Percentiles rank a stretch among this genome's conserved stretches.
Conservation (phyloP, 1,284 basidiomycete genomes). For the Schizophyllum amplum region DNA sequence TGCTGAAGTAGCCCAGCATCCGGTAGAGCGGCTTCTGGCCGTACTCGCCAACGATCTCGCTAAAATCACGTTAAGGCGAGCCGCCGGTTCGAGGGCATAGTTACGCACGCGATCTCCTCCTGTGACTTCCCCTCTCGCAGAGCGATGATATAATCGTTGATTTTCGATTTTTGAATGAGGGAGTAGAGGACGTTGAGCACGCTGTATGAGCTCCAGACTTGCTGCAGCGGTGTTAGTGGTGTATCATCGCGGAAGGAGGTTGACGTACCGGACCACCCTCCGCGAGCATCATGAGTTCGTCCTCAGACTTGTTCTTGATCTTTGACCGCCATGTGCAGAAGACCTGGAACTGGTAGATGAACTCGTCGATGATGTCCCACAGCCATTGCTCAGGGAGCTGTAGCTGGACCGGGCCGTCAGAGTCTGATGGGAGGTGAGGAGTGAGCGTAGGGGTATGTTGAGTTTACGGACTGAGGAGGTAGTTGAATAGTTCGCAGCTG, state of each 20-base stretch:
- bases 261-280: slow-evolving; percentile 61
- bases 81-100: too few relatives aligned
- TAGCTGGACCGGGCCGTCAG: slow-evolving; percentile 86
- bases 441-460: not conserved
- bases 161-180: slow-evolving; percentile 92
- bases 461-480: slow-evolving; percentile 49
- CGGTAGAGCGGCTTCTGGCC: slow-evolving; percentile 87
- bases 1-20: slow-evolving; percentile 96
- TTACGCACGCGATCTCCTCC: slow-evolving; percentile 69
- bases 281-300: slow-evolving; percentile 78
- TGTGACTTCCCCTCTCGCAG: slow-evolving; percentile 71
- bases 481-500: slow-evolving; percentile 96
- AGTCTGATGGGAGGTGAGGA: slow-evolving; percentile 45
- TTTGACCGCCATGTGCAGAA: slow-evolving; percentile 91
- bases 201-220: slow-evolving; percentile 96
- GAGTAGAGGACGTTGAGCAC: slow-evolving; percentile 98
- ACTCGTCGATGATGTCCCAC: slow-evolving; percentile 99
- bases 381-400: slow-evolving; percentile 97
- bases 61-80: slow-evolving; percentile 24
- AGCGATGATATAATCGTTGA: slow-evolving; percentile 89
- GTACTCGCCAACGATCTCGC: slow-evolving; percentile 88
- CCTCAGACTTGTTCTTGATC: slow-evolving; percentile 80
- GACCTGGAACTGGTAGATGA: slow-evolving; percentile 98
- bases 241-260: slow-evolving; percentile 3
- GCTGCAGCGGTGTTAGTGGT: slow-evolving; percentile 1